phyloP scores from a whole-genome alignment of 2,329 filamentous ascomycete species.

The Biscogniauxia marginata region DNA sequence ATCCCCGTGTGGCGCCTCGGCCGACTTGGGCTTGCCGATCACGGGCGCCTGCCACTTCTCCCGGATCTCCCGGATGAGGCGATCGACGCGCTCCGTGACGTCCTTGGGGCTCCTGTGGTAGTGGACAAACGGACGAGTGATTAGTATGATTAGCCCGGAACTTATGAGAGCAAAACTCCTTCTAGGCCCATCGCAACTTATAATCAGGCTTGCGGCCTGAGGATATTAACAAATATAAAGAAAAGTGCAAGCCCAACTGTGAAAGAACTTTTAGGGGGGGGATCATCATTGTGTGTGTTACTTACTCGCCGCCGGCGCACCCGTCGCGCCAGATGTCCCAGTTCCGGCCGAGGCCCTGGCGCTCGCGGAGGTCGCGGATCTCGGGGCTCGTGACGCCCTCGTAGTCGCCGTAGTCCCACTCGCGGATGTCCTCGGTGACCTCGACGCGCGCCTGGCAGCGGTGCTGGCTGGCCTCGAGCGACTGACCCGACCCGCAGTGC shows the following conservation, averaged over 20 bases:
- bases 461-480: slow-evolving; percentile 33
- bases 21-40: slow-evolving; percentile 51
- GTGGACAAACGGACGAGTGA: background rate
- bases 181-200: background rate
- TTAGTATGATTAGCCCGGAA: too few species aligned
- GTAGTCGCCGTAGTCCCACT: slow-evolving; percentile 88
- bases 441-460: slow-evolving; percentile 61
- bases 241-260: background rate
- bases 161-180: background rate
- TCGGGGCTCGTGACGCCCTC: slow-evolving; percentile 74
- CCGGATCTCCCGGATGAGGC: slow-evolving; percentile 73
- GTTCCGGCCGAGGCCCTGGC: slow-evolving; percentile 53
- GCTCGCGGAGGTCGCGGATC: slow-evolving; percentile 59
- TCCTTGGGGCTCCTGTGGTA: slow-evolving; percentile 63
- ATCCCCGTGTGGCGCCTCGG: slow-evolving; percentile 53
- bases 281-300: slow-evolving; percentile 27
- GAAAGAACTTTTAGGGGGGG: background rate
- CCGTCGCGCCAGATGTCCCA: slow-evolving; percentile 94
- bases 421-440: slow-evolving; percentile 70
- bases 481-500: slow-evolving; percentile 36
- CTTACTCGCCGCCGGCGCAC: slow-evolving; percentile 79
- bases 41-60: slow-evolving; percentile 60
- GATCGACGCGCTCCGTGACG: slow-evolving; percentile 70
- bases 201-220: too few species aligned
- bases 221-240: background rate